Conservation (phyloP, 2,329 filamentous ascomycete genomes). For the Stylonectria norvegica region DNA sequence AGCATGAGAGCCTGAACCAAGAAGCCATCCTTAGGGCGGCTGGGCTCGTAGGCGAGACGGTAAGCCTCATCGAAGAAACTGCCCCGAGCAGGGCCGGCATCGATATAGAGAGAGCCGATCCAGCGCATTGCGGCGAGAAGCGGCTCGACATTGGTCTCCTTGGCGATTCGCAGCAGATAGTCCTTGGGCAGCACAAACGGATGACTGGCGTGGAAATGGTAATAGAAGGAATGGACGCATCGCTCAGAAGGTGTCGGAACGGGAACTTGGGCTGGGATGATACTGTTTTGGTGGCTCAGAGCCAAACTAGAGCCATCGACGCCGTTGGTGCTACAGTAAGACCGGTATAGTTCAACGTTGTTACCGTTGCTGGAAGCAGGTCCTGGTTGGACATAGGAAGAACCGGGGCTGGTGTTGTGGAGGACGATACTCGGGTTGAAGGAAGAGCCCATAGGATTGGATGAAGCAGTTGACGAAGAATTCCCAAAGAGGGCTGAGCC, state of each 20-base stretch:
- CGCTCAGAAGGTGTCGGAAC: constrained; percentile 44
- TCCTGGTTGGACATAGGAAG: constrained; percentile 20
- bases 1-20: constrained; percentile 75
- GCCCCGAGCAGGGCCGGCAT: constrained; percentile 43
- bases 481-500: constrained; percentile 44
- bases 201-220: constrained; percentile 55
- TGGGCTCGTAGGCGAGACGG: constrained; percentile 46
- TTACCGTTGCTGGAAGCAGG: constrained; percentile 7
- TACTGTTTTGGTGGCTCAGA: constrained; percentile 4
- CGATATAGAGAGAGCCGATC: constrained; percentile 54
- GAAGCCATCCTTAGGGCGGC: constrained; percentile 53
- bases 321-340: constrained; percentile 25
- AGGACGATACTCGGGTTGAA: constrained; percentile 14
- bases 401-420: constrained; percentile 10
- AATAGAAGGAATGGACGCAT: constrained; percentile 57
- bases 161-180: constrained; percentile 45
- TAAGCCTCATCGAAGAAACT: constrained; percentile 58
- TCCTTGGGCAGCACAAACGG: constrained; percentile 56
- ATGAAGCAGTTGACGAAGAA: constrained; percentile 17
- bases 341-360: constrained; percentile 13
- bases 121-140: constrained; percentile 54
- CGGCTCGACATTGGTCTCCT: constrained; percentile 46
- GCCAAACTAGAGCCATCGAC: constrained; percentile 19
- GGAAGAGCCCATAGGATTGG: constrained; percentile 6
- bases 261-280: constrained; percentile 18